Base-by-base conservation (phyloP, 1,139 yeast species). In the Geotrichum cucujoidarum region DNA sequence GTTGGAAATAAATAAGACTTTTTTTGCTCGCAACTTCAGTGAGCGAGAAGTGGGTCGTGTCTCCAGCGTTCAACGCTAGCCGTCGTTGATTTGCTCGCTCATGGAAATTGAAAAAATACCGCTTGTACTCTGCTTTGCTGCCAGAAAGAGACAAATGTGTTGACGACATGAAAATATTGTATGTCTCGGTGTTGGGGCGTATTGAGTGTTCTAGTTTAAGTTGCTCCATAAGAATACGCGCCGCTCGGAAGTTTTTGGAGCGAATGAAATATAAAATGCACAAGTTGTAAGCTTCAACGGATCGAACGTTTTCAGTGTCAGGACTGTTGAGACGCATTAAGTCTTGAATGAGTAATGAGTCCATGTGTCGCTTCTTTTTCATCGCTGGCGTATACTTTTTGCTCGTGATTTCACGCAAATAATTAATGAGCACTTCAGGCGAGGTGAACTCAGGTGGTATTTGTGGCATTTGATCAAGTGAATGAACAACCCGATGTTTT, bases 121-220 rank as follows among this genome's bases (percentile, higher is more conserved):
- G 40, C 31, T 14, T 16, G 41, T 50, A 50, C 16, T 47, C 49
- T 13, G 30, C 30, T 27, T 36, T 40, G 6, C 51, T 47, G 18
- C 51, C 53, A 7, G 35, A 17, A 16, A 47, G 24, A 8, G 45
- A 29, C 3, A 36, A 16, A 3, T 48, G 51, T 5, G 51, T 39
- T 54, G 57, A 50, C 21, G 58, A 48, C 4, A 74, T 48, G 57
- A 74, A 50, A 14, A 70, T 53, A 53, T 74, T 74, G 57, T 68
- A 76, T 0, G 80, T 76, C 20, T 65, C 68, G 2, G 74, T 63
- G 46, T 72, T 68, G 3, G 73, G 73, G 2, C 51, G 42, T 10
- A 66, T 52, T 1, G 65, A 65, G 24, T 29, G 20, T 43, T 69
- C 70, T 2, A 62, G 43, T 20, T 65, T 59, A 64, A 76, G 70